These are phyloP conservation scores for Penicillium sp. DNA, from an alignment of 2,329 filamentous ascomycete genomes.

Conservation along the genomic window DNA sequence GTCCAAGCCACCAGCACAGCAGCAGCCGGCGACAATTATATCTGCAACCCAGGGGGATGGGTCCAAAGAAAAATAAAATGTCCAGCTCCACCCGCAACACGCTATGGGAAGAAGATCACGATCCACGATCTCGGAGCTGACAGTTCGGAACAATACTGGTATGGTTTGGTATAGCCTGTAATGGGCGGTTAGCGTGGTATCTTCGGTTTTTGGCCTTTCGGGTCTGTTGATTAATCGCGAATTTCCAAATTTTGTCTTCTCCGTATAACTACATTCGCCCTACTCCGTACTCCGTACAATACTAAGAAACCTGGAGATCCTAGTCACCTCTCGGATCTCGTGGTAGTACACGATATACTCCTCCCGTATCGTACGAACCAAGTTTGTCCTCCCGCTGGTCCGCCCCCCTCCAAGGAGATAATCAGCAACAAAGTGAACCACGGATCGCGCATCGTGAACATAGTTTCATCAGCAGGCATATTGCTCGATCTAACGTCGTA, in stretches of 20 bases:
- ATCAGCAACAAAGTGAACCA: constrained; percentile 4
- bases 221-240: too few species aligned
- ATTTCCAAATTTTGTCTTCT: too few species aligned
- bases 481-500: background rate
- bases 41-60: constrained; percentile 41
- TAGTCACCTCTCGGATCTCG: background rate
- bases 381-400: background rate
- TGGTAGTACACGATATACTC: background rate
- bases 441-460: background rate
- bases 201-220: background rate
- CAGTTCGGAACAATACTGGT: constrained; percentile 35
- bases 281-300: background rate
- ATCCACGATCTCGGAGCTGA: constrained; percentile 48
- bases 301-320: background rate
- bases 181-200: background rate
- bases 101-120: constrained; percentile 45
- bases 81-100: constrained; percentile 36
- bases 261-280: too few species aligned
- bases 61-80: constrained; percentile 34
- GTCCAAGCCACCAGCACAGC: constrained; percentile 30
- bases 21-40: constrained; percentile 32
- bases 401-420: constrained; percentile 3
- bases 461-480: too few species aligned
- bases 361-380: background rate
- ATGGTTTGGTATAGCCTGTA: background rate